Conservation (phyloP, 78 protist genomes). For the Parvularia atlantis region DNA sequence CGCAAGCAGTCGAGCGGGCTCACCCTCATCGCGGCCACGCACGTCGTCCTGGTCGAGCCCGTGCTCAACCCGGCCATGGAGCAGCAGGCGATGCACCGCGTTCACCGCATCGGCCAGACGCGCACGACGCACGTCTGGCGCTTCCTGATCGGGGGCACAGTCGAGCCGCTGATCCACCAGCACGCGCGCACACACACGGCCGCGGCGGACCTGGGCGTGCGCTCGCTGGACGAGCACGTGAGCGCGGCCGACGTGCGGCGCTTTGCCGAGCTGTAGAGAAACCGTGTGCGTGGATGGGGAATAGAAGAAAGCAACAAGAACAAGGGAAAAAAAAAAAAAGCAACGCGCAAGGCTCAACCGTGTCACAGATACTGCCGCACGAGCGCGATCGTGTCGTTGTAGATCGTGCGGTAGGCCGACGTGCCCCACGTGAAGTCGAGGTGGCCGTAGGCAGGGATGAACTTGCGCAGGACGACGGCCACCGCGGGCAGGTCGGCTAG, state of each 20-base stretch:
- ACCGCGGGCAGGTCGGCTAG: no score
- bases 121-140: conserved; percentile 2
- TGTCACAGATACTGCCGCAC: no score
- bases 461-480: no score
- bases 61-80: conserved; percentile 34
- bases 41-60: conserved; percentile 55
- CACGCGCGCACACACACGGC: not conserved
- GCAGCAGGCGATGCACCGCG: conserved; percentile 43
- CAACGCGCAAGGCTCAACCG: no score
- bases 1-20: conserved; percentile 38
- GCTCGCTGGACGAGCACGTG: no score
- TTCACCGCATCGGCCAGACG: conserved; percentile 50
- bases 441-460: not conserved
- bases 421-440: not conserved
- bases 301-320: no score
- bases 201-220: no score
- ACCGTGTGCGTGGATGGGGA: no score
- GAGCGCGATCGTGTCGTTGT: no score
- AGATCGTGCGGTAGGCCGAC: not conserved
- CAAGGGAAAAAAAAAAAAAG: no score
- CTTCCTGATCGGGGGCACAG: conserved; percentile 34
- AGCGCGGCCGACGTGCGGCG: no score
- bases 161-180: conserved; percentile 53
- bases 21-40: conserved; percentile 46
- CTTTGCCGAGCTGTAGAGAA: no score